Evolutionary conservation across 2,329 filamentous ascomycete species (phyloP).

Genomic region (Moelleriella libera): DNA sequence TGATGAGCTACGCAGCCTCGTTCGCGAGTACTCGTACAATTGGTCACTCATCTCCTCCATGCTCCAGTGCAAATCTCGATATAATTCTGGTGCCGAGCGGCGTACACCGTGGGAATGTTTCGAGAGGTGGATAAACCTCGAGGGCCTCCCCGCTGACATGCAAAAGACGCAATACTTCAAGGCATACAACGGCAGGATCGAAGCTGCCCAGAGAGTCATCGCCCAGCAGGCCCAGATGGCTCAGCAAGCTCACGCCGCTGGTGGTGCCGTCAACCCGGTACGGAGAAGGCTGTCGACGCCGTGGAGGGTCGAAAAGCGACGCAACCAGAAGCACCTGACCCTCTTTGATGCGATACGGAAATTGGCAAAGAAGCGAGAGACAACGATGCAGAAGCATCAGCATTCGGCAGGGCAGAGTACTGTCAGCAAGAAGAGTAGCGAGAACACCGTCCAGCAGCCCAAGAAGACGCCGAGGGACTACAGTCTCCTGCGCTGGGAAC

Average conservation of each 20-base stretch:
- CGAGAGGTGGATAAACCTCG: conserved; percentile 85
- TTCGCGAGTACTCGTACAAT: conserved; percentile 91
- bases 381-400: conserved; percentile 71
- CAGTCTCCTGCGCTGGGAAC: conserved; percentile 75
- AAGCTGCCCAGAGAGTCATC: conserved; percentile 41
- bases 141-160: conserved; percentile 86
- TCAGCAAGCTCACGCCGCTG: conserved; percentile 33
- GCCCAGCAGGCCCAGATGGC: conserved; percentile 36
- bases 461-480: conserved; percentile 80
- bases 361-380: conserved; percentile 85
- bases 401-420: conserved; percentile 67
- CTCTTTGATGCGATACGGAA: conserved; percentile 94
- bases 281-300: conserved; percentile 64
- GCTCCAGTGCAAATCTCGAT: conserved; percentile 58
- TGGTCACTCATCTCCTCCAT: conserved; percentile 89
- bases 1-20: conserved; percentile 70
- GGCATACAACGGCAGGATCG: conserved; percentile 46
- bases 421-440: conserved; percentile 69
- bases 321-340: conserved; percentile 74
- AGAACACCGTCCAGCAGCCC: conserved; percentile 36
- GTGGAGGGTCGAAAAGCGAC: conserved; percentile 71
- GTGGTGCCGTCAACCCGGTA: conserved; percentile 20
- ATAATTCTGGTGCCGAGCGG: conserved; percentile 74
- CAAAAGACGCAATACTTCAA: conserved; percentile 93
- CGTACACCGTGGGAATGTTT: conserved; percentile 98